Percentiles rank a stretch among this genome's conserved stretches.
phyloP scores from a whole-genome alignment of 2,329 filamentous ascomycete genomes.

The Trichophyton mentagrophytes region DNA sequence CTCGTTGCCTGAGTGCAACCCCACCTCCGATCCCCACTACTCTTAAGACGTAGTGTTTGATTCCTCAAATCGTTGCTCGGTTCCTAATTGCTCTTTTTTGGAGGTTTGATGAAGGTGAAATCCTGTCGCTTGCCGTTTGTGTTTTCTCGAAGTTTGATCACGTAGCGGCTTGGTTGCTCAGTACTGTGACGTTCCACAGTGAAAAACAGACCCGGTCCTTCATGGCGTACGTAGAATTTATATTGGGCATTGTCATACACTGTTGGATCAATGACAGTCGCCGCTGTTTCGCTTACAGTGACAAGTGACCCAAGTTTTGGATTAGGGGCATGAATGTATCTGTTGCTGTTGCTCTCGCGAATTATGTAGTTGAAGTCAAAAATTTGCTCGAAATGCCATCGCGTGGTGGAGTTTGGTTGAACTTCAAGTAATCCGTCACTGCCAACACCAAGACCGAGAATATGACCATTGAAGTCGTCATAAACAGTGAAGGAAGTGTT shows the following conservation, averaged over 20 bases:
- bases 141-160: neutral
- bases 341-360: neutral
- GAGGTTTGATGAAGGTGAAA: neutral
- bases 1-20: no score
- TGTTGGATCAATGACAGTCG: neutral
- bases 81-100: neutral
- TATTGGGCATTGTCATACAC: neutral
- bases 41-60: no score
- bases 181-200: neutral
- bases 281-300: neutral
- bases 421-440: neutral
- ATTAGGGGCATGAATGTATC: neutral
- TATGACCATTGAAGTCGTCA: neutral
- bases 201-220: neutral
- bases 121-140: neutral
- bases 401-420: neutral
- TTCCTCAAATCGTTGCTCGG: no score
- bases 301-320: neutral
- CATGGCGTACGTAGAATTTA: neutral
- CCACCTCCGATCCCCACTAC: no score
- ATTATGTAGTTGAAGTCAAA: neutral
- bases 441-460: neutral
- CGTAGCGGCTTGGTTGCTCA: neutral
- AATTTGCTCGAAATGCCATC: neutral
- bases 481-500: neutral